Evolutionary conservation across 345 rosid species (phyloP), one percentile per base, ranked within the genome.

Genomic region (Nephelium lappaceum): DNA sequence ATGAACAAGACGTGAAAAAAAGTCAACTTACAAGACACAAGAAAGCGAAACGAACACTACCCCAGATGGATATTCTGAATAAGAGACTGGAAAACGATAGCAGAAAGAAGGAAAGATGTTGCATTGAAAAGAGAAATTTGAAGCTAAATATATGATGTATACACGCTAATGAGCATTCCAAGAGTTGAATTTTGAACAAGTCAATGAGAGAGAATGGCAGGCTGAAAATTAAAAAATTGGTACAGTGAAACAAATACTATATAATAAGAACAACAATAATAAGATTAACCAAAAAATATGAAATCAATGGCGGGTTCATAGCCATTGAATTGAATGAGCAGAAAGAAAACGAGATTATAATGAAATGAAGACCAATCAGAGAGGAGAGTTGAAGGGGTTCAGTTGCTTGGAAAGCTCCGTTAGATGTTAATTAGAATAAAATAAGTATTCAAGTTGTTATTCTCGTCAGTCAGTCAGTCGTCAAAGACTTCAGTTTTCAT

Each of bases 141-240:
- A n/a, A 75, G 25, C 23, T 25, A 39, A 4, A 36, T 21, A 67
- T 58, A 69, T 25, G 36, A 43, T 53, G n/a, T 15, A 53, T 0
- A 53, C 60, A 53, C n/a, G n/a, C 15, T 12, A 53, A 24, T 2
- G 60, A 77, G 42, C 2, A 55, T 18, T 16, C 65, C 65, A 7
- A 49, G 49, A 70, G 73, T 55, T 72, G 42, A 71, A 25, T 4
- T 31, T 73, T 77, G 86, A 80, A 78, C 0, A 36, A 49, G 85
- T 84, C 70, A 78, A 71, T 12, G 60, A 72, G 83, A 74, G 81
- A 67, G 83, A 38, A 53, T 45, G 74, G 60, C 70, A 62, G 71
- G 79, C 57, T 71, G 23, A 19, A 84, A 53, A 80, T 51, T 71
- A 67, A 47, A 19, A 60, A 24, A 11, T 42, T 41, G 45, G 19